Base-by-base conservation (phyloP, 352 stramenopile species). In the Pythium monospermum region DNA sequence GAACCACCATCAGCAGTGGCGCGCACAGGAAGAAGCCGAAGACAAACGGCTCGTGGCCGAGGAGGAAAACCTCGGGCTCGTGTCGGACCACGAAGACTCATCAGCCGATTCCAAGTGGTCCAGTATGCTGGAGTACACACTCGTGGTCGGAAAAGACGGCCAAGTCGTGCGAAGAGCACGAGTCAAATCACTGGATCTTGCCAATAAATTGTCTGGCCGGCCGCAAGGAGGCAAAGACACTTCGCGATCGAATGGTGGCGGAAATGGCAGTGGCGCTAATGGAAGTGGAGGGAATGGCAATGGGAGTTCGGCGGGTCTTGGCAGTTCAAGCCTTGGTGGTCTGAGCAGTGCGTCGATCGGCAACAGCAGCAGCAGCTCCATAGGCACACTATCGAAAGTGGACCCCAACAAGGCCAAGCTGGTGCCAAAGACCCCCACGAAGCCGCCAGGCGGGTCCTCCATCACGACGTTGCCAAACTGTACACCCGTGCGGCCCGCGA, bases 61-160 rank as follows among this genome's bases (percentile, higher is more conserved):
- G 33, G 82, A 92, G 32, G 79, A 92, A 28, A 71, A 59, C 26
- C 47, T 79, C 7, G 66, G 72, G 0, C 49, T 92, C 35, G 68
- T 73, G 39, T 78, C 74, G 0, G 82, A 92, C 39, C 82, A 92
- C 23, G 82, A 92, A 50, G 78, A 90, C 53, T 85, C 75, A 11
- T 83, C 76, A 4, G 72, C 77, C 23, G 82, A 92, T 37, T 84
- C 79, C 15, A 89, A 88, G 22, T 92, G 82, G 82, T 89, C 76
- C 1, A 89, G 76, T 51, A 92, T 92, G 82, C 73, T 92, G 4
- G 82, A 92, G 51, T 92, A 92, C 53, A 90, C 82, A 23, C 54
- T 92, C 16, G 77, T 90, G 13, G 82, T 92, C 5, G 82, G 76
- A 15, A 92, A 90, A 40, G 82, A 92, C 23, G 82, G 82, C 2